Percentiles rank a stretch among this genome's conserved stretches.
Conservation (phyloP, 257 asterid genomes). For the Jacaranda copaia region DNA sequence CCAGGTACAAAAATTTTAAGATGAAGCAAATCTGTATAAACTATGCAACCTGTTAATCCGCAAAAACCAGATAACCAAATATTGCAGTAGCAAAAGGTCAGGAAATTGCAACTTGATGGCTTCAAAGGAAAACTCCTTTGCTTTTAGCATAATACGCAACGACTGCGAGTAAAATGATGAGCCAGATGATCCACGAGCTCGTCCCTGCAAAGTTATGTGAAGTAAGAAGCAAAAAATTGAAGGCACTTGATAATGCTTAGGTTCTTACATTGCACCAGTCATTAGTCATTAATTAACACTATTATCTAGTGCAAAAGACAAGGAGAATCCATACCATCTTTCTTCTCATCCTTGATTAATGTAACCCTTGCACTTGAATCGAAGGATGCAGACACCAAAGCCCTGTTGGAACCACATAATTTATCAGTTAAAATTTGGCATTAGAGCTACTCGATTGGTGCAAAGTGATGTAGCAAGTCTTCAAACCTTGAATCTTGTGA, state of each 20-base stretch:
- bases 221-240: neutral
- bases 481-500: constrained; percentile 48
- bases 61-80: neutral
- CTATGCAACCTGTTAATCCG: neutral
- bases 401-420: constrained; percentile 35
- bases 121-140: neutral
- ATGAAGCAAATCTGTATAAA: neutral
- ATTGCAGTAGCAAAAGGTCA: neutral
- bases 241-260: neutral
- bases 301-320: neutral
- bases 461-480: too few species aligned
- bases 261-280: too few species aligned
- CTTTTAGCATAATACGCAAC: neutral
- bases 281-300: too few species aligned
- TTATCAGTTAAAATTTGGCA: neutral
- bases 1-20: neutral
- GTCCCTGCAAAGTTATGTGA: neutral
- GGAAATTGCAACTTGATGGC: neutral
- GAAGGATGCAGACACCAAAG: constrained; percentile 63
- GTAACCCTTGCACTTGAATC: constrained; percentile 69
- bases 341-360: constrained; percentile 28
- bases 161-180: neutral
- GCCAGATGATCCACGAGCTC: neutral
- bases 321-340: constrained; percentile 1
- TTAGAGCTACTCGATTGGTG: too few species aligned